Evolutionary conservation across 257 asterid species (phyloP), one percentile per base, ranked within the genome.

Genomic region (Solanum tarijense): DNA sequence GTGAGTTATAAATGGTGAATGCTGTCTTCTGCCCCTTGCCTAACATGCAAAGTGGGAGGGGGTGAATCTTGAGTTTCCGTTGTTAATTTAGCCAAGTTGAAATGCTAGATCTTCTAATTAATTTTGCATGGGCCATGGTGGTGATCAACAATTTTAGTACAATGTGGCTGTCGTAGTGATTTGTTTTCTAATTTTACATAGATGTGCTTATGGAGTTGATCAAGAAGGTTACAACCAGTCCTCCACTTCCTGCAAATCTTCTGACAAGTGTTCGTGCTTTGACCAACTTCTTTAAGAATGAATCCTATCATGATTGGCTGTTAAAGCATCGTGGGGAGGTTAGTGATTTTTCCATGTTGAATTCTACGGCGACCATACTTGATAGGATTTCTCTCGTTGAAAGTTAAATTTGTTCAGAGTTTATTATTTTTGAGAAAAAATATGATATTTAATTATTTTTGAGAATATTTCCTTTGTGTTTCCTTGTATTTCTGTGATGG

Each of bases 231-330:
- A 95, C 99, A 13, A 91, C 93, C 73, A 91, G 89, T 89, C 91
- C 98, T 86, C 93, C 96, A 74, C 93, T 96, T 86, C 98, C 99
- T 36, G 94, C 97, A 79, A 97, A 96, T 91, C 92, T 96, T 75
- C 94, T 97, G 89, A 97, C 98, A 86, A 92, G 94, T 92, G 93
- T 94, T 88, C 99, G 99, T 65, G 97, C 92, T 83, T 93, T 95
- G 90, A 90, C 97, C 32, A 97, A 97, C 92, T 95, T 96, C 88
- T 96, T 97, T 92, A 97, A 91, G 92, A 91, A 83, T 87, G 84
- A 93, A 32, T 83, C 81, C 85, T 94, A 86, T 88, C 89, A 89
- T 89, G 98, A 90, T 85, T 95, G 98, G 99, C 90, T 96, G 88
- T 90, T 89, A 90, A 90, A 83, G 86, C 94, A 94, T 89, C 98